Percentiles rank a stretch among this genome's conserved stretches.
phyloP scores from a whole-genome alignment of 2,329 filamentous ascomycete species.

The Westerdykella aurantiaca region DNA sequence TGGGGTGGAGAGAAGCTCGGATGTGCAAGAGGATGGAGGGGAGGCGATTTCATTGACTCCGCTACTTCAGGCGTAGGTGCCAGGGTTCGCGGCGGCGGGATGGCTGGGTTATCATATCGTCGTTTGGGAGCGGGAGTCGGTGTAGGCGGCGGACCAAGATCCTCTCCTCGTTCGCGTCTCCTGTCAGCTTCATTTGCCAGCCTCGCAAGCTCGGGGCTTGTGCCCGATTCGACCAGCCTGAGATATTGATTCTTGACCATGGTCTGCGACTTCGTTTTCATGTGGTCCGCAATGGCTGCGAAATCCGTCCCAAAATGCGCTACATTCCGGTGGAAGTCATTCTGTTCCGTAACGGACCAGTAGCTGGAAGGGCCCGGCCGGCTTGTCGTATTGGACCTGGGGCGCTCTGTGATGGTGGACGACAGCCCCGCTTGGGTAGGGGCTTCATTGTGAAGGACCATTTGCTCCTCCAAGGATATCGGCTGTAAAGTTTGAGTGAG shows the following conservation, averaged over 20 bases:
- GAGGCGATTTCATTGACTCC: conserved; percentile 37
- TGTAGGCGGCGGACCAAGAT: conserved; percentile 45
- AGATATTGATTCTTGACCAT: conserved; percentile 60
- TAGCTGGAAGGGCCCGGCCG: conserved; percentile 67
- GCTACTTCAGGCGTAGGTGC: conserved; percentile 42
- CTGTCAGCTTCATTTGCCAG: conserved; percentile 40
- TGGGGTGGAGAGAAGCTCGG: conserved; percentile 38
- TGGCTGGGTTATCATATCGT: conserved; percentile 42
- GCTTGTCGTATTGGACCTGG: conserved; percentile 23
- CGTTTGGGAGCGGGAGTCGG: conserved; percentile 45
- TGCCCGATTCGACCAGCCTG: conserved; percentile 42
- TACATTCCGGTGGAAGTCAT: conserved; percentile 67
- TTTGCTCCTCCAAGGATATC: conserved; percentile 22
- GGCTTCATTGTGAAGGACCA: conserved; percentile 3
- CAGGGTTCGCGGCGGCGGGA: conserved; percentile 38
- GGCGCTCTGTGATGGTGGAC: conserved; percentile 30
- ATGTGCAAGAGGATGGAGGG: conserved; percentile 17
- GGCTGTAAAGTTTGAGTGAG: conserved; percentile 15
- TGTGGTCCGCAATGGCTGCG: conserved; percentile 66
- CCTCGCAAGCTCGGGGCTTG: conserved; percentile 37
- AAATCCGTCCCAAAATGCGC: conserved; percentile 75
- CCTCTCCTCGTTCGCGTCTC: conserved; percentile 40
- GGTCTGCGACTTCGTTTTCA: conserved; percentile 79
- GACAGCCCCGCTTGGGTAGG: conserved; percentile 7
- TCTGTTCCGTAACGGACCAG: conserved; percentile 78